Evolutionary conservation across 2,329 filamentous ascomycete genomes (phyloP), one percentile per base, ranked within the genome.

Genomic region (Fusarium verrucosum): DNA sequence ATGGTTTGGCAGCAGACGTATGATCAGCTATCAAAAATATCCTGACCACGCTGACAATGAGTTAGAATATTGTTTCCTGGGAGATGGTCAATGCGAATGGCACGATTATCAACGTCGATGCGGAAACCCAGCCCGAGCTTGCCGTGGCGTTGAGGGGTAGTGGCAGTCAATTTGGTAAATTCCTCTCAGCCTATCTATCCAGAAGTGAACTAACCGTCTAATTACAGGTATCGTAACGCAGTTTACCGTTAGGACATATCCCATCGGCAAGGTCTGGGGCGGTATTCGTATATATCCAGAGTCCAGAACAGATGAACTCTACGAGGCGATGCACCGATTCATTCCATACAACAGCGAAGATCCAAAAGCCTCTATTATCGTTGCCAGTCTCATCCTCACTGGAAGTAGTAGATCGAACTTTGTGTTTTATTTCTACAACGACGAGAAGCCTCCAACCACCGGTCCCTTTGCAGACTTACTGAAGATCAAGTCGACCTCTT

Each of bases 1-100:
- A 65, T 11, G 60, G 60, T 8, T 25, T 64, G 19, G 60, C 60
- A 3, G 60, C 47, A 2, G 60, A 64, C 10, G 60, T 63, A 58
- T 22, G 56, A 19, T 2, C 7, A 14, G 9, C 0, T 2, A n/a
- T 5, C 13, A 7, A 1, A 4, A 7, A 5, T 2, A 0, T 1
- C 5, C 1, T 7, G 4, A 35, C 16, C 4, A 1, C 1, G n/a
- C 52, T 63, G 17, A 63, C 10, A 3, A 6, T 4, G 5, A 1
- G 1, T 1, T 3, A 63, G 60, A 64, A 64, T 7, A 2, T 64
- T 3, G 19, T 64, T 1, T 22, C 37, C 0, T 65, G 60, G 60
- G 60, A 64, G 10, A 43, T 64, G n/a, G 47, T 64, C 0, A 47
- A 58, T 1, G 30, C 38, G 11, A 64, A 64, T 3, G 60, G 60